Conservation (phyloP, 768 basidiomycete genomes). For the Leccinum disarticulatum region DNA sequence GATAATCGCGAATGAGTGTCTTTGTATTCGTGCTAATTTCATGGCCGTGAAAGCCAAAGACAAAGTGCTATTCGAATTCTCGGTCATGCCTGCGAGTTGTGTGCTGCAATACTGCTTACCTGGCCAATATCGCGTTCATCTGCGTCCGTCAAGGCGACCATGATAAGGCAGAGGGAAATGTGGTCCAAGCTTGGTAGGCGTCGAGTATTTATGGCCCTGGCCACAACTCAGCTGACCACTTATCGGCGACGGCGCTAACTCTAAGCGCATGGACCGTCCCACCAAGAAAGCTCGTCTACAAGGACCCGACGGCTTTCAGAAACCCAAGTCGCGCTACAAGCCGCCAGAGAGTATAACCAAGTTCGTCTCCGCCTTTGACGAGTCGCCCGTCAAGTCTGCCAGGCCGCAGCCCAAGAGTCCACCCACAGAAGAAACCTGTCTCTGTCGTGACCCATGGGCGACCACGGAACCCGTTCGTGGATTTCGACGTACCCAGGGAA, state of each 20-base stretch:
- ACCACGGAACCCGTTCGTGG: slow-evolving; percentile 25
- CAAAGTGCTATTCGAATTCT: slow-evolving; percentile 55
- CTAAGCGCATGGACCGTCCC: too few relatives aligned
- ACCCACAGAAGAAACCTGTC: slow-evolving; percentile 6
- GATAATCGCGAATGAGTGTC: slow-evolving; percentile 59
- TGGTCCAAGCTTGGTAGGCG: not conserved
- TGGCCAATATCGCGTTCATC: slow-evolving; percentile 48
- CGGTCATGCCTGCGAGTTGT: not conserved
- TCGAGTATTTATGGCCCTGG: slow-evolving; percentile 1
- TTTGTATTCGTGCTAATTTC: slow-evolving; percentile 50
- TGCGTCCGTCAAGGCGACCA: slow-evolving; percentile 34
- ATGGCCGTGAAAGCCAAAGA: slow-evolving; percentile 67
- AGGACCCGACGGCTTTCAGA: slow-evolving; percentile 26
- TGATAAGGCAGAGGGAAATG: not conserved
- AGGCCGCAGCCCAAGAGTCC: not conserved
- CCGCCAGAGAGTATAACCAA: slow-evolving; percentile 15
- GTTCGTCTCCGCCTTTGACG: slow-evolving; percentile 31
- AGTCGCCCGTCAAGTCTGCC: not conserved
- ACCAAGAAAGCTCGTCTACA: too few relatives aligned
- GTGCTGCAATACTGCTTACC: slow-evolving; percentile 24
- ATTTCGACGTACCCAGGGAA: slow-evolving; percentile 1
- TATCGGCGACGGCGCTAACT: too few relatives aligned
- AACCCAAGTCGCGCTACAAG: slow-evolving; percentile 7
- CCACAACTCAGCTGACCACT: too few relatives aligned
- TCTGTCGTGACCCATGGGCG: slow-evolving; percentile 11